A percentile compares a stretch with the other conserved stretches of the same genome.
Conservation (phyloP, 495 filamentous ascomycete genomes). For the Tuber melanosporum region DNA sequence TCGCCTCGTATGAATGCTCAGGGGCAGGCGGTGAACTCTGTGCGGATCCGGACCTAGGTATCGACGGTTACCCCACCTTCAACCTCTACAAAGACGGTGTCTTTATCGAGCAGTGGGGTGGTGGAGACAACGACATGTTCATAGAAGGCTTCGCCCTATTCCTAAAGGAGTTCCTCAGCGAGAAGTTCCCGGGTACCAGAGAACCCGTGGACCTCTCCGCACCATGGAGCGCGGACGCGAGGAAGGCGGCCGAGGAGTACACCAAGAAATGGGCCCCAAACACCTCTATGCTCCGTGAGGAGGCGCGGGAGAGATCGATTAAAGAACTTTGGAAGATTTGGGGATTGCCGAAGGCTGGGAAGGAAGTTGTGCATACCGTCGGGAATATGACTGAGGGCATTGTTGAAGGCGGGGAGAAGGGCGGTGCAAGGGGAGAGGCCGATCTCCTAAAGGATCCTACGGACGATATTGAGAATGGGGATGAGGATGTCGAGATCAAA, state of each 20-base stretch:
- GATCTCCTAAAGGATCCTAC: background rate
- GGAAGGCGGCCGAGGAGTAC: background rate
- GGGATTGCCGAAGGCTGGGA: background rate
- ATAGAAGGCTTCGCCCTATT: background rate
- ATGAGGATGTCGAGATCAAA: background rate
- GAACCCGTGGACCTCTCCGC: background rate
- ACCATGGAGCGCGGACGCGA: background rate
- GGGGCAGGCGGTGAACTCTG: conserved; percentile 71
- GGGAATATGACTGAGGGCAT: background rate
- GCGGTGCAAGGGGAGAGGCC: background rate
- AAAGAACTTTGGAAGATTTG: background rate
- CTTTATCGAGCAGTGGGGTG: conserved; percentile 48
- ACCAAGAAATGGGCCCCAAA: background rate
- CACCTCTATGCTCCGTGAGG: background rate
- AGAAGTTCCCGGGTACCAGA: background rate
- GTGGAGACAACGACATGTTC: background rate
- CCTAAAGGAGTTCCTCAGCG: background rate
- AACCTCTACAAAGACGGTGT: conserved; percentile 77
- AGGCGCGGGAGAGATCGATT: background rate
- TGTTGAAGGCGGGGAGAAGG: background rate
- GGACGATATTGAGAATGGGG: background rate
- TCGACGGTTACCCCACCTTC: conserved; percentile 66
- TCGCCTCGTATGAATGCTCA: conserved; percentile 71
- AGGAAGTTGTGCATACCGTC: background rate
- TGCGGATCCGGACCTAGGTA: conserved; percentile 48